Evolutionary conservation across 495 filamentous ascomycete species (phyloP), one percentile per base, ranked within the genome.

Genomic region (Aspergillus sclerotiicarbonarius): DNA sequence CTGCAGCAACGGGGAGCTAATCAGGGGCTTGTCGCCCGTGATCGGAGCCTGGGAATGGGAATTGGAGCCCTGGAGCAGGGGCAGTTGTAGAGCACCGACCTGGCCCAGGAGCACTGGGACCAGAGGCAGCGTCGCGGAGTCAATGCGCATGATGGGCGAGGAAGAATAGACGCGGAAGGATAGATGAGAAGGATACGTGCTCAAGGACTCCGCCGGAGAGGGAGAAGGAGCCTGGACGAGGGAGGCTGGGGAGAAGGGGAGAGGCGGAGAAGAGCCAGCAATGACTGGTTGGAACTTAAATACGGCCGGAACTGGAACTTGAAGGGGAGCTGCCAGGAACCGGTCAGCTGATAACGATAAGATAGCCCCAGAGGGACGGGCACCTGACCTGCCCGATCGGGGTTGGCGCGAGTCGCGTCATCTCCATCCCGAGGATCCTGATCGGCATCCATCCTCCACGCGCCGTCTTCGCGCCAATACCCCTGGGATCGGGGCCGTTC

Each of bases 1-100:
- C 62, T 87, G 80, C 46, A 86, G 74, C 19, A 68, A 68, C 53
- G 80, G 67, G 10, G 80, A 81, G 68, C 76, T 75, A 46, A 87
- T 71, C 41, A 73, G 63, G 49, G 54, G 44, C 44, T 49, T 33
- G 9, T 31, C 51, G 19, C 50, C 54, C 1, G 57, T 19, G 13
- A 53, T 29, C 12, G 39, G 51, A 30, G 19, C 21, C 15, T 58
- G 60, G 31, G 51, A 39, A 6, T 29, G 20, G 21, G 46, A 49
- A 15, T 13, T 21, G 12, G 44, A 29, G 41, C 21, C n/a, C 7
- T 53, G 37, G 10, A 51, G 12, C 7, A 63, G 52, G 25, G 61
- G 61, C 5, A 59, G 25, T 56, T 63, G 61, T 7, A 53, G 29
- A 13, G 61, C 61, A 16, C 49, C 47, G 19, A 45, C 59, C 43